These are phyloP conservation scores for Cercophora sp. DNA, from an alignment of 495 filamentous ascomycete species.

Conservation along the genomic window DNA sequence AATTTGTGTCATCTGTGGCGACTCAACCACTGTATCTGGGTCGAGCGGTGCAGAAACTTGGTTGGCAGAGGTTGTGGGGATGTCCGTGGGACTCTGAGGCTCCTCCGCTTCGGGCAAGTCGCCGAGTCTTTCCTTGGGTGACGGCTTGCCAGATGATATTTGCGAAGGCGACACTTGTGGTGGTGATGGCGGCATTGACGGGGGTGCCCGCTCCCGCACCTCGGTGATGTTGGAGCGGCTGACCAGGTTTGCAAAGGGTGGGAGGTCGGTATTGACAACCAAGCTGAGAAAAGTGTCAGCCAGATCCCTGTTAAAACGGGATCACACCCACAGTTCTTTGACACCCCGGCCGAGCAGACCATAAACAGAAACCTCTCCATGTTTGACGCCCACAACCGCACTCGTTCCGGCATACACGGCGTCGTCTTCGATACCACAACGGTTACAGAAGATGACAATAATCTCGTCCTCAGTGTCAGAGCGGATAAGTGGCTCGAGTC, in stretches of 20 bases:
- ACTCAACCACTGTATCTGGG: no score
- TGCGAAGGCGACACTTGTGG: neutral
- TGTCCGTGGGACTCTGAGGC: no score
- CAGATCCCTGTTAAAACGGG: no score
- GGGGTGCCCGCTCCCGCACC: neutral
- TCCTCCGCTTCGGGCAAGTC: slow-evolving; percentile 5
- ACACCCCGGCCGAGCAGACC: slow-evolving; percentile 61
- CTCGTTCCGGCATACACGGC: slow-evolving; percentile 86
- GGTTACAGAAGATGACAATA: slow-evolving; percentile 80
- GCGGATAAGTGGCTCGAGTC: slow-evolving; percentile 69
- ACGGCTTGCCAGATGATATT: no score
- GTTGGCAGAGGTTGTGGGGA: no score
- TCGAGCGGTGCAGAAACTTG: no score
- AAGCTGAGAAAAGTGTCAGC: no score
- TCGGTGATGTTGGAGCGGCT: slow-evolving; percentile 11
- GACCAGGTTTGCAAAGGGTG: slow-evolving; percentile 28
- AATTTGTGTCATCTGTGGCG: no score
- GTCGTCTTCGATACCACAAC: slow-evolving; percentile 66
- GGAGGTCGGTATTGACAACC: slow-evolving; percentile 55
- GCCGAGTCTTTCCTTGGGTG: slow-evolving; percentile 3
- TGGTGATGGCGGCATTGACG: slow-evolving; percentile 4
- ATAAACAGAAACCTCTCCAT: slow-evolving; percentile 62
- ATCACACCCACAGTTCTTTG: slow-evolving; percentile 58
- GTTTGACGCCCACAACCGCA: slow-evolving; percentile 69
- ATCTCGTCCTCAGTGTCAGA: slow-evolving; percentile 55